Percentiles rank a stretch among this genome's conserved stretches.
Conservation (phyloP, 306 rosid species). For the Mimosa pudica region DNA sequence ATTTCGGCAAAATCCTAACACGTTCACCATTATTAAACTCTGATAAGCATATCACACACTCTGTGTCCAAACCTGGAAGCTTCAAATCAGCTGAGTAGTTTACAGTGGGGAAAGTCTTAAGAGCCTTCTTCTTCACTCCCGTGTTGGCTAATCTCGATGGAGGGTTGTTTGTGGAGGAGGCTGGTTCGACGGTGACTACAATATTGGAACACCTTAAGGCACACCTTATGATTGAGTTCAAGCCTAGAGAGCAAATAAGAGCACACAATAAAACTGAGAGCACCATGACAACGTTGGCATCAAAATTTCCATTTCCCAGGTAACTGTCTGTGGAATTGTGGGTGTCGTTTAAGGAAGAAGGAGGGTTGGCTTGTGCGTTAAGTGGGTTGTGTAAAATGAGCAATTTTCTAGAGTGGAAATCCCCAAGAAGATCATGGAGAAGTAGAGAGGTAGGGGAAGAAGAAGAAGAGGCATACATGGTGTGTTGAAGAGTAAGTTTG, state of each 20-base stretch:
- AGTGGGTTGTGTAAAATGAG: slow-evolving; percentile 57
- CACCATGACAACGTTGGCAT: slow-evolving; percentile 92
- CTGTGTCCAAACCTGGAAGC: slow-evolving; percentile 60
- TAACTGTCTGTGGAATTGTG: slow-evolving; percentile 34
- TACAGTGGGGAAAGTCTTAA: slow-evolving; percentile 68
- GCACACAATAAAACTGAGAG: slow-evolving; percentile 93
- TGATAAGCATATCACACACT: slow-evolving; percentile 80
- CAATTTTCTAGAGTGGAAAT: slow-evolving; percentile 67
- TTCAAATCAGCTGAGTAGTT: slow-evolving; percentile 60
- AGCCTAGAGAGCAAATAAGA: slow-evolving; percentile 78
- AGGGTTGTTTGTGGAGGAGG: slow-evolving; percentile 21
- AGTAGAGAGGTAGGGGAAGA: slow-evolving; percentile 40
- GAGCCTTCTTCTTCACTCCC: slow-evolving; percentile 77
- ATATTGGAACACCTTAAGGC: slow-evolving; percentile 73
- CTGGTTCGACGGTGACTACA: slow-evolving; percentile 32
- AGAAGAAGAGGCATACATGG: slow-evolving; percentile 53
- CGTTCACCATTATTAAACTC: slow-evolving; percentile 67
- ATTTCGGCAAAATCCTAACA: slow-evolving; percentile 72
- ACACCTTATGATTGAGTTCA: slow-evolving; percentile 86
- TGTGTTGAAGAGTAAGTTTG: background rate
- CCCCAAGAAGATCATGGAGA: slow-evolving; percentile 40
- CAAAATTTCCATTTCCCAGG: slow-evolving; percentile 60
- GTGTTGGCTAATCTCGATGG: slow-evolving; percentile 42
- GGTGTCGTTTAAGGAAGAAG: slow-evolving; percentile 27
- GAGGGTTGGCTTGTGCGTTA: slow-evolving; percentile 40